Evolutionary conservation across 768 basidiomycete genomes (phyloP), one percentile per base, ranked within the genome.

Genomic region (Myochromella boudieri): DNA sequence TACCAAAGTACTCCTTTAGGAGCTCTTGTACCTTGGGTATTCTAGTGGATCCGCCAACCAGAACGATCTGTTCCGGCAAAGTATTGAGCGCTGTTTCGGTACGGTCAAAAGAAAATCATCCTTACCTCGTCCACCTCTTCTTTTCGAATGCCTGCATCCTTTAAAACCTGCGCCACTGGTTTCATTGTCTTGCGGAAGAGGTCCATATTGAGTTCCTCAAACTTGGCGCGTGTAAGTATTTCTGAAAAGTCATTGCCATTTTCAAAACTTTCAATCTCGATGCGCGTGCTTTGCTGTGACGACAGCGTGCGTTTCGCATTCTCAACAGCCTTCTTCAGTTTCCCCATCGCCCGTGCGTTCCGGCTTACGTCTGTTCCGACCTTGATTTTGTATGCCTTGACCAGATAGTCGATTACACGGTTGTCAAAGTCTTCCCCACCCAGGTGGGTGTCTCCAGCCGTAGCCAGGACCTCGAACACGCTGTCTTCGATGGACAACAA

Each of bases 111-210:
- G 11, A 22, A 40, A 37, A 14, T 33, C n/a, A 2, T 34, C 39
- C 62, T 17, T 17, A 70, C 84, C 67, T 87, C 85, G 57, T 88
- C 79, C 52, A 91, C 77, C 43, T 85, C 80, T 49, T 85, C 82
- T 76, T 87, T 88, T 72, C 81, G 84, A 61, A 91, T 76, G 52
- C 77, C 76, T 37, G 88, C 84, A 64, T 91, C 87, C 77, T 85
- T 86, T 53, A 90, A 73, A 15, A 90, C 88, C 68, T 85, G 86
- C 66, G 88, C 84, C 51, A 91, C 88, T 49, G 86, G 87, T 69
- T 84, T 84, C 83, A 91, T 82, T 11, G 88, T 91, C 77, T 84
- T 85, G 55, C 81, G 72, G 80, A 91, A 90, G 21, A 91, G 75
- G 58, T 89, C 87, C 67, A 84, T 76, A 73, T 87, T 90, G 57